Base-by-base conservation (phyloP, 768 basidiomycete species). In the Myochromella boudieri region DNA sequence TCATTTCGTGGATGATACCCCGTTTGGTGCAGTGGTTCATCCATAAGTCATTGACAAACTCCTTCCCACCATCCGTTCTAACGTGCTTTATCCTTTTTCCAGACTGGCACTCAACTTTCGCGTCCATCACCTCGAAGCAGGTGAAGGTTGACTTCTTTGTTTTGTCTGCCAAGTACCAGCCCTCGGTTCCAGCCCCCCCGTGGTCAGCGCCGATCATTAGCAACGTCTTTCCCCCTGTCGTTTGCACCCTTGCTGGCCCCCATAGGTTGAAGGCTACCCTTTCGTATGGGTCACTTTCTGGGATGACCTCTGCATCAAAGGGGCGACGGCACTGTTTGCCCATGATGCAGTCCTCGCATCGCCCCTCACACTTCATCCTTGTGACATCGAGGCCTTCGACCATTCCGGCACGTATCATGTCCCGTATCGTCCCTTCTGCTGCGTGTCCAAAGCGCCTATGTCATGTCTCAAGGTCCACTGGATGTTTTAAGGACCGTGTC, bases 111-210 rank as follows among this genome's bases (percentile, higher is more conserved):
- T 46, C 37, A 1, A 37, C 28, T 14, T 38, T 7, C 6, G 15
- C 42, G 20, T 37, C 34, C 27, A 43, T 43, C 14, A 31, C 14
- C 7, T 31, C n/a, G 18, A 49, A 25, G 1, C 26, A 25, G 10
- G 12, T 7, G 17, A 42, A 4, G 1, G 27, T 43, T 5, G 41
- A 12, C 10, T 29, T 17, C 15, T 3, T 42, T 17, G 22, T 21
- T 26, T 48, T 48, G 12, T 33, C n/a, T 17, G 40, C n/a, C 26
- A 49, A 21, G 42, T 38, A 44, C 12, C 18, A 49, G 1, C 25
- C 48, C 12, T 41, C 12, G 11, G 10, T 27, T 18, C 40, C 26
- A 6, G 40, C 33, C 5, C 33, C 33, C 5, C 33, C 33, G 6
- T 34, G 33, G 33, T 34, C 33, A 34, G 14, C 14, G 15, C 14